Base-by-base conservation (phyloP, 2,329 filamentous ascomycete species). In the Apiospora malaysiana region DNA sequence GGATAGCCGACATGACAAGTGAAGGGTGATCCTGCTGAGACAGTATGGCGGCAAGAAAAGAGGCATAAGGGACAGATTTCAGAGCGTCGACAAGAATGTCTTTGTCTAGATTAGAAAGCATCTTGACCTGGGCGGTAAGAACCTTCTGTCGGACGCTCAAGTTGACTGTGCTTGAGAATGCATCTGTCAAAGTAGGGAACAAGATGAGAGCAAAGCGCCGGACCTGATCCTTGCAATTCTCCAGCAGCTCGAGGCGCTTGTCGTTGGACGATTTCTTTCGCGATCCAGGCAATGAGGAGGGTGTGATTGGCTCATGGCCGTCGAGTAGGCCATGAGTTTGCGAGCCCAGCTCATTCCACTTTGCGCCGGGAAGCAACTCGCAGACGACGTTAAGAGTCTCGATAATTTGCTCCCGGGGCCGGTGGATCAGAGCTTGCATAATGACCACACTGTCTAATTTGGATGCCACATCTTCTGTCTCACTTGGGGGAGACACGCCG, bases 331-430 rank as follows among this genome's bases (percentile, higher is more conserved):
- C 72, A 25, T 74, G 68, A 16, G 71, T 78, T 79, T 68, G 79
- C 63, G 73, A 74, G 2, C 84, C 82, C 69, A 87, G 83, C 16
- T 84, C 84, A 43, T 85, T 85, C 69, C 86, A 87, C 16, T 92
- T 91, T 21, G 95, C 85, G 68, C 89, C 91, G 1, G 95, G 95
- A 46, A 99, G 87, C 42, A 99, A 86, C 83, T 99, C 96, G 83
- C 96, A 98, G 74, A 99, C 94, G 74, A 99, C 94, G 79, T 98
- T 98, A 73, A 99, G 88, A 1, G 97, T 98, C 84, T 99, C 96
- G 76, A 95, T 96, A 23, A 99, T 93, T 82, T 99, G 96, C 75
- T 99, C 97, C 70, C 95, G 91, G 8, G 96, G 96, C 51, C 95
- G 91, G 79, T 98, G 96, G 69, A 99, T 97, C 73, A 99, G 87